Percentiles rank a stretch among this genome's conserved stretches.
Conservation (phyloP, 1,284 basidiomycete genomes). For the Crucibulum parvulum region DNA sequence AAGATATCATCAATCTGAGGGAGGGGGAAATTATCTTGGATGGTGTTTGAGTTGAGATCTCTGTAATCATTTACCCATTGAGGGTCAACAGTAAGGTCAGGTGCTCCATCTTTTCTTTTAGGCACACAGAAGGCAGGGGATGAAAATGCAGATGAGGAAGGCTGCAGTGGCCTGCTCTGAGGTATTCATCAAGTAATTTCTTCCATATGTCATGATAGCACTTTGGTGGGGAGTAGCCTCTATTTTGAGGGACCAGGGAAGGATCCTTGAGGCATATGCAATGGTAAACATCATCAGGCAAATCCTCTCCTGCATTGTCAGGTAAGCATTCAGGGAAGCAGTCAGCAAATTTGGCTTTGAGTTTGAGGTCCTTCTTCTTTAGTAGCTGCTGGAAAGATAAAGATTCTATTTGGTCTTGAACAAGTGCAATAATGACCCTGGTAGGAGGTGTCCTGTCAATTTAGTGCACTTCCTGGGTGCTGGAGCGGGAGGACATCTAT, state of each 20-base stretch:
- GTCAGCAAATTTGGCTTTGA: not conserved
- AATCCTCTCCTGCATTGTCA: not conserved
- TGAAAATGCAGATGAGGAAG: constrained; percentile 30
- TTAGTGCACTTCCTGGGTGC: not conserved
- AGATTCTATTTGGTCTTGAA: not conserved
- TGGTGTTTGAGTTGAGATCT: constrained; percentile 38
- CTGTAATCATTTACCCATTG: constrained; percentile 45
- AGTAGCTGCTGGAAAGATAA: not conserved
- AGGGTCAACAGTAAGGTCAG: constrained; percentile 32
- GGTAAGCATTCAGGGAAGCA: not conserved
- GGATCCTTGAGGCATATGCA: constrained; percentile 9
- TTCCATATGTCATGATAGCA: constrained; percentile 32
- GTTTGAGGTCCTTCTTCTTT: not conserved
- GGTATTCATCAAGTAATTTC: constrained; percentile 30
- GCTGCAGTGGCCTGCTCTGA: constrained; percentile 20
- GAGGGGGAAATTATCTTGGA: constrained; percentile 21
- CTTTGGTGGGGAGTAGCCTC: constrained; percentile 4
- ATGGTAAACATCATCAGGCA: constrained; percentile 3
- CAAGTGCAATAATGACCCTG: not conserved
- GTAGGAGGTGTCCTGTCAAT: not conserved
- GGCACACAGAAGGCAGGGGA: constrained; percentile 44
- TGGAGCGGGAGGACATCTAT: not conserved
- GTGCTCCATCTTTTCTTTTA: constrained; percentile 7
- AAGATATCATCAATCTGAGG: constrained; percentile 18
- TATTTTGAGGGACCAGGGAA: not conserved